Base-by-base conservation (phyloP, 139 green algal species). In the Picochlorum sp. region DNA sequence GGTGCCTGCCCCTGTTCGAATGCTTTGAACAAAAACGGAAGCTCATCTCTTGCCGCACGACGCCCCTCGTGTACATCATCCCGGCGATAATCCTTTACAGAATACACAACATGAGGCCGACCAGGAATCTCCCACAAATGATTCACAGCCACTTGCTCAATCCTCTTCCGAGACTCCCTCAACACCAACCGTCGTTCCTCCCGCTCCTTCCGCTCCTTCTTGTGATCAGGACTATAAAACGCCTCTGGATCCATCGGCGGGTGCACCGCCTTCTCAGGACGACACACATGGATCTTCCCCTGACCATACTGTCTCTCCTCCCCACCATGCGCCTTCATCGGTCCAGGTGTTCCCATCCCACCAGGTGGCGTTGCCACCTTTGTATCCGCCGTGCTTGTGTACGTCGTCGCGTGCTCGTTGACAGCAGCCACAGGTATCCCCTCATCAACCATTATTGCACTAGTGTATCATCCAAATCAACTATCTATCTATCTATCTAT, bases 11-110 rank as follows among this genome's bases (percentile, higher is more conserved):
- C 88, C 6, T 82, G 83, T 72, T 95, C 88, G 67, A 95, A 95
- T 6, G 88, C 88, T 56, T 90, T 91, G 79, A 96, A 96, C 2
- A 96, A 73, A 68, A 94, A 96, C 26, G 83, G 81, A 4, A 90
- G 56, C 55, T 95, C 88, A 16, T 63, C 44, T 24, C 87, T 75
- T 0, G 81, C 83, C 16, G 57, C 26, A 37, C 55, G 50, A 44
- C 74, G 32, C 34, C 81, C 64, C 52, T 76, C 16, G 14, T 34
- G 32, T 41, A 57, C 15, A 45, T 41, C 60, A 13, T 51, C 60
- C 34, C 28, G 30, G 44, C 26, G 56, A 66, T 74, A 78, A 55
- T 78, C 69, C 34, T 66, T 65, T 2, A 78, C 50, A 47, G 56
- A 45, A n/a, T 63, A 68, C 13, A 74, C 71, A 34, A 78, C 71